Evolutionary conservation across 768 basidiomycete species (phyloP), one percentile per base, ranked within the genome.

Genomic region (Rhodotorula babjevae): DNA sequence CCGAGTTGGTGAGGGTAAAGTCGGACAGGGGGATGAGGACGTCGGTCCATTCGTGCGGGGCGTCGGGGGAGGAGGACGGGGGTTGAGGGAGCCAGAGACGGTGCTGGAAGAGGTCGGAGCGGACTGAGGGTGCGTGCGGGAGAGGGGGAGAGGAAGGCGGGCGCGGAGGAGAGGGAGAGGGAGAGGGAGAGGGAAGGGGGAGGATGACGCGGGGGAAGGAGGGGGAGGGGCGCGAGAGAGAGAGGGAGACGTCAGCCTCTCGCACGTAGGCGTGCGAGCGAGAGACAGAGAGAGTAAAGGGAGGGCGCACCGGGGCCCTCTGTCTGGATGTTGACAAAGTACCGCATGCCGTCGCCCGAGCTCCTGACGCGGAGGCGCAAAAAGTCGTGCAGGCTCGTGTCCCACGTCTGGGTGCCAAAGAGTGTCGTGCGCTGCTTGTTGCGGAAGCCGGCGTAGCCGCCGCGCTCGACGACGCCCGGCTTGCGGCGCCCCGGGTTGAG

Each of bases 51-150:
- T 83, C 82, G 36, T 76, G 71, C 4, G 71, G 68, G 10, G 12
- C 2, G 14, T 76, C 71, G 53, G 65, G 25, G 15, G 64, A 86
- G 85, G 77, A 69, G 0, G 40, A 83, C 62, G 85, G n/a, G n/a
- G n/a, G n/a, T n/a, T n/a, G n/a, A n/a, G n/a, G 83, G 79, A 93
- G 90, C 81, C 86, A 91, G n/a, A 98, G 83, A 47, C 91, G 86
- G 76, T 97, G 93, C 79, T 96, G 95, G 89, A 91, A 98, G n/a
- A 98, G 83, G 79, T 95, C 92, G 50, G 87, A 89, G 62, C 87
- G 85, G 61, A 90, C 84, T 57, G 87, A 85, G 57, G 0, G 66
- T 40, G 58, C 0, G 56, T 31, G 63, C 42, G n/a, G 29, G 44
- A 0, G 15, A 49, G 56, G 3, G 25, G 31, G 44, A 47, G n/a